phyloP scores from a whole-genome alignment of 495 filamentous ascomycete species.

The Annulohypoxylon bovei region DNA sequence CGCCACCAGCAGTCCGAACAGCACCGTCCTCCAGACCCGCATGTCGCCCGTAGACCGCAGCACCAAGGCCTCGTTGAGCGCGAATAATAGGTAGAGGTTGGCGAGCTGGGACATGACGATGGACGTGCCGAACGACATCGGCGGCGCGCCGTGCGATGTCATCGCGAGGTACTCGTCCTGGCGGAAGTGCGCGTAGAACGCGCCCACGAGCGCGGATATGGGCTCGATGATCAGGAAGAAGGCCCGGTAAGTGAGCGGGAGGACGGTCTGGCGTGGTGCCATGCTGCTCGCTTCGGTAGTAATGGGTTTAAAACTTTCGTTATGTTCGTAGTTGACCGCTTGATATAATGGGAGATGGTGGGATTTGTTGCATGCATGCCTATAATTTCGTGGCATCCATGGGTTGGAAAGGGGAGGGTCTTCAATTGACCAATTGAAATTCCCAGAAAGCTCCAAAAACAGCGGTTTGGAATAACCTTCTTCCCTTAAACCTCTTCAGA shows the following conservation, averaged over 20 bases:
- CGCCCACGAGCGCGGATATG: slow-evolving; percentile 69
- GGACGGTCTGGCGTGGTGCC: slow-evolving; percentile 43
- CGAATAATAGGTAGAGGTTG: slow-evolving; percentile 73
- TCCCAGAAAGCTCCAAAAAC: not conserved
- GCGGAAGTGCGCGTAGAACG: slow-evolving; percentile 67
- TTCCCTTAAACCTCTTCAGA: slow-evolving; percentile 12
- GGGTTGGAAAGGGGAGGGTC: not conserved
- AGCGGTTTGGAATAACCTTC: slow-evolving; percentile 35
- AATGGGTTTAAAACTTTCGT: not conserved
- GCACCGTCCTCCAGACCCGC: slow-evolving; percentile 69
- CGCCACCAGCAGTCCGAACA: slow-evolving; percentile 69
- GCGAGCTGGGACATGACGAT: slow-evolving; percentile 70
- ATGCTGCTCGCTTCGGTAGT: slow-evolving; percentile 22
- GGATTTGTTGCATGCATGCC: not conserved
- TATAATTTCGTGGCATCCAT: not conserved
- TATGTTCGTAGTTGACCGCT: not conserved
- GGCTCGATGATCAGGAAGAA: slow-evolving; percentile 78
- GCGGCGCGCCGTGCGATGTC: slow-evolving; percentile 61
- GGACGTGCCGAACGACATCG: slow-evolving; percentile 55
- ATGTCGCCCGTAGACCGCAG: slow-evolving; percentile 69
- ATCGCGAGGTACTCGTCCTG: slow-evolving; percentile 68
- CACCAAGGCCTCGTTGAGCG: slow-evolving; percentile 74
- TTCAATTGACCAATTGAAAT: slow-evolving; percentile 22
- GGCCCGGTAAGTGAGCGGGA: slow-evolving; percentile 63
- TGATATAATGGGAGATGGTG: not conserved